Base-by-base conservation (phyloP, 1,284 basidiomycete species). In the Ustilago xerochloae region DNA sequence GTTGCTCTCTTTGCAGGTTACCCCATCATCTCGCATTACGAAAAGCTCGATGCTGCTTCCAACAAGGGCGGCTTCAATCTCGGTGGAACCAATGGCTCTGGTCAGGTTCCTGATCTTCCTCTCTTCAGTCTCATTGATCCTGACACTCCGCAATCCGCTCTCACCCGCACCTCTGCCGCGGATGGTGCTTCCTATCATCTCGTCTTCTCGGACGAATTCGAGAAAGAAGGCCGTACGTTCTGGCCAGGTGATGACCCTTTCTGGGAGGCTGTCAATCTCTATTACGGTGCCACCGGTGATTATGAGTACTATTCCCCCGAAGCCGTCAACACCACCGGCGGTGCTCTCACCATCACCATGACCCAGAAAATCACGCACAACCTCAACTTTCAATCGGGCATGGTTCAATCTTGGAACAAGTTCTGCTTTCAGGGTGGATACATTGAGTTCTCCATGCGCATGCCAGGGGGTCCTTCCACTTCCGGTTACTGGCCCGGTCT, bases 71-170 rank as follows among this genome's bases (percentile, higher is more conserved):
- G 70, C 30, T 78, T 58, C 64, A 92, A 92, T 78, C 79, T 93
- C 18, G 92, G 92, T 28, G 92, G 92, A 73, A 88, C 77, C 35
- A 80, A 80, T 53, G 78, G 79, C 22, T 77, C 75, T 3, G 79
- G 79, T 15, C 80, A 81, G 61, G 67, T 79, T n/a, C 79, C 80
- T 7, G 66, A 67, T n/a, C 52, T 78, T 26, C 77, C 75, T 1
- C 60, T 71, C 18, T 64, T 61, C 46, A 65, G 50, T 18, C 59
- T 80, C 10, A 61, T 80, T 45, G 78, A 80, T 38, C 26, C 29
- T 1, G 80, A 81, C 33, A 81, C 80, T 1, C 79, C 79, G 1
- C 33, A 22, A 32, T 55, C 61, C 5, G 77, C 75, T 2, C 49
- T 64, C 32, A 67, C 41, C 2, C 73, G 64, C n/a, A 70, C 36